A percentile compares a stretch with the other conserved stretches of the same genome.
phyloP scores from a whole-genome alignment of 306 rosid genomes.

The Inga leiocalycina region DNA sequence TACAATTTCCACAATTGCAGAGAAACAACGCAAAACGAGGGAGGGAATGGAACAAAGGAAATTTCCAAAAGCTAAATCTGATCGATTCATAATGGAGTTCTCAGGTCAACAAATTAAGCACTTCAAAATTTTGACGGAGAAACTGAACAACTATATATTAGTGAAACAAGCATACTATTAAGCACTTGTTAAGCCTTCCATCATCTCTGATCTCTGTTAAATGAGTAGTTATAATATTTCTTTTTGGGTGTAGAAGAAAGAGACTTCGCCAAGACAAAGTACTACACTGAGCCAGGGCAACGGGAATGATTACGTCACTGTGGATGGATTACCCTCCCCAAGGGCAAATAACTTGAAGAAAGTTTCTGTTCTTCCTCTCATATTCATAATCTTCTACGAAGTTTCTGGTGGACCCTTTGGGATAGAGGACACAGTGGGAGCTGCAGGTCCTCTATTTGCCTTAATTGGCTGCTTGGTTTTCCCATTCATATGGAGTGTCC shows the following conservation, averaged over 20 bases:
- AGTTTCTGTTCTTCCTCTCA: slow-evolving; percentile 48
- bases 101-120: too few relatives aligned
- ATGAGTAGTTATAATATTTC: too few relatives aligned
- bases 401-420: background rate
- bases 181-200: too few relatives aligned
- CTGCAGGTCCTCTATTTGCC: background rate
- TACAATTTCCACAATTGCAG: too few relatives aligned
- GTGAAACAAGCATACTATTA: too few relatives aligned
- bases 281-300: slow-evolving; percentile 57
- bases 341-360: slow-evolving; percentile 47
- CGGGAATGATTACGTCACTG: slow-evolving; percentile 42
- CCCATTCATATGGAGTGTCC: background rate
- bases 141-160: too few relatives aligned
- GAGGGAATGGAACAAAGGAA: too few relatives aligned
- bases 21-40: too few relatives aligned
- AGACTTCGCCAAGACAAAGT: slow-evolving; percentile 42
- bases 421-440: background rate
- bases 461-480: background rate
- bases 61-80: too few relatives aligned
- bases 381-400: background rate
- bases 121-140: too few relatives aligned
- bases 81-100: too few relatives aligned
- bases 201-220: too few relatives aligned
- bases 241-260: slow-evolving; percentile 56
- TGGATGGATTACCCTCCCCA: slow-evolving; percentile 54